Conservation (phyloP, 441 rosid genomes). For the Gossypium schwendimanii region DNA sequence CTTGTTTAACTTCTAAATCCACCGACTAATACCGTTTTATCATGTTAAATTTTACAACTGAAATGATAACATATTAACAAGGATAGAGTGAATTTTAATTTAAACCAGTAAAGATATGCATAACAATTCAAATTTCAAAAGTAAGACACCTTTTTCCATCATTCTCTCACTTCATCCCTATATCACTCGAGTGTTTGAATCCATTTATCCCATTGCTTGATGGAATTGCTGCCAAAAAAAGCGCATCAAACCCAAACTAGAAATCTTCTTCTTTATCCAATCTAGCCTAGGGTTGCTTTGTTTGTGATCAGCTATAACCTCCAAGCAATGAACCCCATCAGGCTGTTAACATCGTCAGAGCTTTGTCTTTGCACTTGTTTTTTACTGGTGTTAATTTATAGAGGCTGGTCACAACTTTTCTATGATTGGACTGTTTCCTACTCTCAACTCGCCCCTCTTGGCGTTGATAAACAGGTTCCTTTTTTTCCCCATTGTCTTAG, state of each 20-base stretch:
- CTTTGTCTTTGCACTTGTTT: background rate
- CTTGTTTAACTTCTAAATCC: background rate
- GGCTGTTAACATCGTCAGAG: background rate
- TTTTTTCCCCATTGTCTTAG: background rate
- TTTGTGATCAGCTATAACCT: background rate
- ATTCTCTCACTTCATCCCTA: background rate
- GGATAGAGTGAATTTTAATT: background rate
- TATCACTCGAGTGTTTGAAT: background rate
- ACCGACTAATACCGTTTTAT: background rate
- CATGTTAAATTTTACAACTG: background rate
- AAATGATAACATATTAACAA: background rate
- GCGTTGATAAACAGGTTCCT: conserved; percentile 45
- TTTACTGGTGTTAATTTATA: background rate
- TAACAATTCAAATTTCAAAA: background rate
- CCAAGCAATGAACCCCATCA: background rate
- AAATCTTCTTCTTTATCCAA: background rate
- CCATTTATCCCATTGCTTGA: background rate
- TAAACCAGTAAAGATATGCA: background rate
- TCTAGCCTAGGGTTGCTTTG: background rate
- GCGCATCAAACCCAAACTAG: background rate
- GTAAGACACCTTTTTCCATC: background rate
- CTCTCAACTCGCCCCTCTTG: conserved; percentile 42
- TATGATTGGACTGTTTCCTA: conserved; percentile 28
- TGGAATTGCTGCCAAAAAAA: background rate
- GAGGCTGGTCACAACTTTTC: background rate